Conservation (phyloP, 345 rosid genomes). For the Streptanthus diversifolius region DNA sequence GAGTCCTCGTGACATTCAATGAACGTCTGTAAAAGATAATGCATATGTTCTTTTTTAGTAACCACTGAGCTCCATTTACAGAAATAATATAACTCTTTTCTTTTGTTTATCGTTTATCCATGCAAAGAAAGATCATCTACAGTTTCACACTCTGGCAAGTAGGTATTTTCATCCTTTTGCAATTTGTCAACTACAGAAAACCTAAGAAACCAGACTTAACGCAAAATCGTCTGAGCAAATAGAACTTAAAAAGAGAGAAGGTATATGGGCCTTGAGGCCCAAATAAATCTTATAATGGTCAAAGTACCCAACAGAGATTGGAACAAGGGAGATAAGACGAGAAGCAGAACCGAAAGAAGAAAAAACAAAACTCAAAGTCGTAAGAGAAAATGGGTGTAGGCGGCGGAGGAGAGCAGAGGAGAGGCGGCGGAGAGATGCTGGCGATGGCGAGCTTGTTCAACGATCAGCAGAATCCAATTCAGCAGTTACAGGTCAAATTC, state of each 20-base stretch:
- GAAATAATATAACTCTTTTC: neutral
- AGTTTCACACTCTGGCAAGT: neutral
- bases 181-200: neutral
- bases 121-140: neutral
- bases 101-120: neutral
- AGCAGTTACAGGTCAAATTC: conserved; percentile 49
- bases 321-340: conserved; percentile 21
- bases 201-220: neutral
- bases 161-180: neutral
- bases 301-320: neutral
- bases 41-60: neutral
- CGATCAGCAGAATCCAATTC: conserved; percentile 54
- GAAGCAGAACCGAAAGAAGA: neutral
- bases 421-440: conserved; percentile 32
- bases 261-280: conserved; percentile 22
- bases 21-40: neutral
- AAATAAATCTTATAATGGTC: neutral
- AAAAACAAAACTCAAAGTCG: neutral
- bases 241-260: neutral
- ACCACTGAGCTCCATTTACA: neutral
- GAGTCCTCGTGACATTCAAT: neutral
- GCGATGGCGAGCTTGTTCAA: conserved; percentile 37
- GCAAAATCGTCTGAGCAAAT: neutral
- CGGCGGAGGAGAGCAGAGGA: conserved; percentile 36
- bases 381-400: conserved; percentile 42